These are phyloP conservation scores for Murraya paniculata DNA, from an alignment of 345 rosid genomes.

Conservation along the genomic window DNA sequence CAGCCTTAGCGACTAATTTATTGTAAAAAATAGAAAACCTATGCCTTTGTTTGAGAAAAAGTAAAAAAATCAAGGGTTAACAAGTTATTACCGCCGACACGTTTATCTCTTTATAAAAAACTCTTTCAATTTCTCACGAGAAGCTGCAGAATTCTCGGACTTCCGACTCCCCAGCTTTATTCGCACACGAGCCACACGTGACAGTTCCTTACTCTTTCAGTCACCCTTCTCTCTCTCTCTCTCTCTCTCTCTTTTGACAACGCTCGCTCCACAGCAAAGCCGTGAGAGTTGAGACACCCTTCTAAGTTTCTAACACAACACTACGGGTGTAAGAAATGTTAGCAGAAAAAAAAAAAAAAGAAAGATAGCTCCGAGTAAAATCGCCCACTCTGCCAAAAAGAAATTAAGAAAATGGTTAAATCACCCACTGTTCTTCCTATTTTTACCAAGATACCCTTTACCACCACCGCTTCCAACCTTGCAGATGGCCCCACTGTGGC, in stretches of 20 bases:
- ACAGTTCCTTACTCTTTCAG: background rate
- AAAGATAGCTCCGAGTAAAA: no score
- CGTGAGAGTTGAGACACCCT: background rate
- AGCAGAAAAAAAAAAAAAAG: no score
- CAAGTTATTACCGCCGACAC: background rate
- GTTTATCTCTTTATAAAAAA: background rate
- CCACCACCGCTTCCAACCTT: background rate
- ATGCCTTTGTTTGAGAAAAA: background rate
- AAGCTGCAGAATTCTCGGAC: background rate
- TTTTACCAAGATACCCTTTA: conserved; percentile 10
- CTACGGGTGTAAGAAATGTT: no score
- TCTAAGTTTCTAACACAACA: no score
- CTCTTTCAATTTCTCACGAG: conserved; percentile 5
- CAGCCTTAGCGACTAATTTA: background rate
- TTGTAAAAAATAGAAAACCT: no score
- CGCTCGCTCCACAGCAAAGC: background rate
- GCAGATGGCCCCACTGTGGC: no score
- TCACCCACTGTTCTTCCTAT: no score
- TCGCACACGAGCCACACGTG: conserved; percentile 4
- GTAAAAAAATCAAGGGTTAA: background rate
- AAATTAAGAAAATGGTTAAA: no score
- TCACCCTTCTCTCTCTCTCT: no score
- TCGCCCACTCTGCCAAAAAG: no score
- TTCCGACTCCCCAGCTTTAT: background rate
- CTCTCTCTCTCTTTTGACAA: background rate